Conservation (phyloP, 2,329 filamentous ascomycete species). For the Curvularia sp. region DNA sequence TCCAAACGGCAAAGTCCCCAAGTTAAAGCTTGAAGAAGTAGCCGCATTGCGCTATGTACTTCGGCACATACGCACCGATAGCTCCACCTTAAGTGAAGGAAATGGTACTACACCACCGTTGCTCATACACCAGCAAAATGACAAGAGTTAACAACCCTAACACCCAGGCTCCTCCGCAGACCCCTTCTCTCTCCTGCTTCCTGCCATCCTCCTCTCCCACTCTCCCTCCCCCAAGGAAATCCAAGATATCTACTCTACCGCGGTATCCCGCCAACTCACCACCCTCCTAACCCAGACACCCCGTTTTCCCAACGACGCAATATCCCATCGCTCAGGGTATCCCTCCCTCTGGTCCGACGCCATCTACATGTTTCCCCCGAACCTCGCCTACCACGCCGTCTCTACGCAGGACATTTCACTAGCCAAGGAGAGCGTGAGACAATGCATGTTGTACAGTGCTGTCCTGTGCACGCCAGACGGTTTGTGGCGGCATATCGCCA, state of each 20-base stretch:
- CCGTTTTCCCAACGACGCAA: constrained; percentile 56
- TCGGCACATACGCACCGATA: constrained; percentile 41
- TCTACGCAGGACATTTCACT: constrained; percentile 45
- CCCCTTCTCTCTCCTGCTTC: constrained; percentile 55
- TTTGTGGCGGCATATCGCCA: constrained; percentile 58
- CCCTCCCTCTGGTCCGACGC: constrained; percentile 59
- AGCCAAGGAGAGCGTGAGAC: constrained; percentile 49
- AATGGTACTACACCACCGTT: constrained; percentile 31
- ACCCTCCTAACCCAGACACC: constrained; percentile 52
- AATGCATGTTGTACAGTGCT: constrained; percentile 54
- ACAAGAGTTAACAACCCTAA: not conserved
- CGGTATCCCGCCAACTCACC: constrained; percentile 51
- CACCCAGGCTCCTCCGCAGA: constrained; percentile 48
- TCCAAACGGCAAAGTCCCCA: constrained; percentile 38
- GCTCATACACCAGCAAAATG: not conserved
- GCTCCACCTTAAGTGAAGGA: constrained; percentile 43
- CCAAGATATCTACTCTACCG: not conserved
- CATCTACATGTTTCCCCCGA: constrained; percentile 60
- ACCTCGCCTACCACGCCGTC: constrained; percentile 57
- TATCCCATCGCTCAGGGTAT: constrained; percentile 55
- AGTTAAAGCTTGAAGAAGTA: constrained; percentile 31
- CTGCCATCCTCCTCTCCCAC: constrained; percentile 54
- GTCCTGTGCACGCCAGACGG: constrained; percentile 45
- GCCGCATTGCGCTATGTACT: constrained; percentile 47
- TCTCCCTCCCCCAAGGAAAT: constrained; percentile 38